These are phyloP conservation scores for Amyloporia xantha DNA, from an alignment of 768 basidiomycete genomes.

Conservation along the genomic window DNA sequence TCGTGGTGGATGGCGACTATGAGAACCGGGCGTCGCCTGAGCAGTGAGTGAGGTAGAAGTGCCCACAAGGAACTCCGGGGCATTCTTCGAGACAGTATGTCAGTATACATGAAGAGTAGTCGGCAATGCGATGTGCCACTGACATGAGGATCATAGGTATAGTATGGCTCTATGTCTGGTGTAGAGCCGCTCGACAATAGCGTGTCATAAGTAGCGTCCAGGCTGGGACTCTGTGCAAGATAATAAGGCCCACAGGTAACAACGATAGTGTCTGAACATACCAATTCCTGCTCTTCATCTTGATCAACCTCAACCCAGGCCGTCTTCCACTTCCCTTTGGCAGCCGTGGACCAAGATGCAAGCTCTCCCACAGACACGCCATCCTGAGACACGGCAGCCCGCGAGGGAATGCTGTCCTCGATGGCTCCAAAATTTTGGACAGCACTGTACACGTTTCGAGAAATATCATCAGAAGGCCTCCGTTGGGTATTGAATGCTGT, in stretches of 20 bases:
- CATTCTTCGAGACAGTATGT: constrained; percentile 5
- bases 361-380: too few relatives aligned
- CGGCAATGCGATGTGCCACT: not conserved
- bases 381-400: too few relatives aligned
- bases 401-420: too few relatives aligned
- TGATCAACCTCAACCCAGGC: not conserved
- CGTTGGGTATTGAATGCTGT: not conserved
- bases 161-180: constrained; percentile 5
- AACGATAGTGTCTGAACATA: too few relatives aligned
- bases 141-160: constrained; percentile 15
- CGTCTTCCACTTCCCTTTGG: constrained; percentile 18
- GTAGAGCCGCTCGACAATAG: too few relatives aligned
- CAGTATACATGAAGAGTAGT: not conserved
- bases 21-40: constrained; percentile 11
- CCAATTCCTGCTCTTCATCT: too few relatives aligned
- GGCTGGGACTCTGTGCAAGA: too few relatives aligned
- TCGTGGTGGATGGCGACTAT: constrained; percentile 3
- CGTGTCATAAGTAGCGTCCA: too few relatives aligned
- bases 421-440: not conserved
- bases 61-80: constrained; percentile 17
- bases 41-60: constrained; percentile 13
- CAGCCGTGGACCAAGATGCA: constrained; percentile 11
- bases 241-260: too few relatives aligned
- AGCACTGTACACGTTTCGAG: not conserved
- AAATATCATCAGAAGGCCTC: not conserved